Conservation (phyloP, 768 basidiomycete genomes). For the Trametes cingulata region DNA sequence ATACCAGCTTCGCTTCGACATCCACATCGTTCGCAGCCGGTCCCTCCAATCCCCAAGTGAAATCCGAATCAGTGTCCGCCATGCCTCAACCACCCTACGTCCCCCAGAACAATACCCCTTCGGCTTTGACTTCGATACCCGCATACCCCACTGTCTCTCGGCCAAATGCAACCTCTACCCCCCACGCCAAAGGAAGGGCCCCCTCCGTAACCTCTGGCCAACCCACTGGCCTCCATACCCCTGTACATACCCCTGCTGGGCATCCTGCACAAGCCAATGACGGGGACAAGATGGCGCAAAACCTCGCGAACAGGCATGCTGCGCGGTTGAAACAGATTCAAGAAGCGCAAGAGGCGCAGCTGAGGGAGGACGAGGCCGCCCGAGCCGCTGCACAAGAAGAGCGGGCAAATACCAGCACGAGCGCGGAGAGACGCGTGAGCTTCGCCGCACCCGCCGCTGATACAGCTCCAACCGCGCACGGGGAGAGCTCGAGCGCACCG, state of each 20-base stretch:
- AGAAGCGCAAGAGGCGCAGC: slow-evolving; percentile 15
- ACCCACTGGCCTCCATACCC: slow-evolving; percentile 33
- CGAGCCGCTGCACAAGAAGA: not conserved
- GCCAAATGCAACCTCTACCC: slow-evolving; percentile 16
- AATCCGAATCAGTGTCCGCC: slow-evolving; percentile 12
- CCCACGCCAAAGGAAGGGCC: slow-evolving; percentile 15
- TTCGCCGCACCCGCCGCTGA: slow-evolving; percentile 5
- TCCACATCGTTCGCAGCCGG: slow-evolving; percentile 11
- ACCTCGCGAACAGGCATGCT: slow-evolving; percentile 2
- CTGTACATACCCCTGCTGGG: slow-evolving; percentile 36
- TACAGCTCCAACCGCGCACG: not conserved
- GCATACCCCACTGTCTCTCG: not conserved
- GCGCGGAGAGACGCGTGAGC: slow-evolving; percentile 11
- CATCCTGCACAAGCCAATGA: not conserved
- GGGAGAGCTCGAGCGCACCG: not conserved
- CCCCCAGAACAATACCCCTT: slow-evolving; percentile 27
- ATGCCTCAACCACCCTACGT: slow-evolving; percentile 39
- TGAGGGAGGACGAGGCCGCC: slow-evolving; percentile 6
- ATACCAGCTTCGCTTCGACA: slow-evolving; percentile 3
- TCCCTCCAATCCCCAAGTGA: slow-evolving; percentile 8
- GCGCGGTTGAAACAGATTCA: slow-evolving; percentile 10
- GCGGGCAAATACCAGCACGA: not conserved
- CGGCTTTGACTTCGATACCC: no score
- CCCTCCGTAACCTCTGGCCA: not conserved
- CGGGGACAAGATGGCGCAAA: slow-evolving; percentile 8